Evolutionary conservation across 202 grass and related monocot genomes (phyloP), one percentile per base, ranked within the genome.

Genomic region (Cymbopogon flexuosus): DNA sequence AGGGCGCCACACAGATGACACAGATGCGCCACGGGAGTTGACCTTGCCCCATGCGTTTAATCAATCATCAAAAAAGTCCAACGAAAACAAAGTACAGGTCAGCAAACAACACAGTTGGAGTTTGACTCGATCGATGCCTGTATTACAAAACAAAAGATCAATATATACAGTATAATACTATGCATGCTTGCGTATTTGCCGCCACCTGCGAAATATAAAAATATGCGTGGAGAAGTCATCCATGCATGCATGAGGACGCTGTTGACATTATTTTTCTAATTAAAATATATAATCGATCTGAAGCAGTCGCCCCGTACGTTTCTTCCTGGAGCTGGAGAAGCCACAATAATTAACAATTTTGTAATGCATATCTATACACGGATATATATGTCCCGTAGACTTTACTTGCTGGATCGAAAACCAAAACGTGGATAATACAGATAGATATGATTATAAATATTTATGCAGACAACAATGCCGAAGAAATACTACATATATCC

Each of bases 221-320:
- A 59, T 19, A 68, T 54, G 75, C 27, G 27, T 56, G 77, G 70
- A 40, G 70, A 45, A 65, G 39, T 16, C 81, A 71, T 84, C 77
- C 70, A 84, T 65, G 68, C 65, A 82, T 82, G 82, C 66, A 83
- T 59, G 47, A 78, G 83, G 51, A 62, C 72, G 60, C 41, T n/a
- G 23, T 42, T 63, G 30, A 36, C 70, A 61, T 79, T 74, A 8
- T 18, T 72, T 81, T 65, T 18, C 37, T 40, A 39, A 36, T 45
- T 47, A 15, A 14, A 5, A 49, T 47, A 14, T 1, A 51, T 51
- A 7, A 29, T 81, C 36, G 29, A 72, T 71, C 72, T 36, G 63
- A 70, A 46, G 54, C 24, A 7, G 35, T 77, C 24, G 23, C 46
- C 15, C 22, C 43, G 9, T 42, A 45, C 12, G n/a, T 76, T 77